Conservation (phyloP, 2,329 filamentous ascomycete genomes). For the Aspergillus floridensis region DNA sequence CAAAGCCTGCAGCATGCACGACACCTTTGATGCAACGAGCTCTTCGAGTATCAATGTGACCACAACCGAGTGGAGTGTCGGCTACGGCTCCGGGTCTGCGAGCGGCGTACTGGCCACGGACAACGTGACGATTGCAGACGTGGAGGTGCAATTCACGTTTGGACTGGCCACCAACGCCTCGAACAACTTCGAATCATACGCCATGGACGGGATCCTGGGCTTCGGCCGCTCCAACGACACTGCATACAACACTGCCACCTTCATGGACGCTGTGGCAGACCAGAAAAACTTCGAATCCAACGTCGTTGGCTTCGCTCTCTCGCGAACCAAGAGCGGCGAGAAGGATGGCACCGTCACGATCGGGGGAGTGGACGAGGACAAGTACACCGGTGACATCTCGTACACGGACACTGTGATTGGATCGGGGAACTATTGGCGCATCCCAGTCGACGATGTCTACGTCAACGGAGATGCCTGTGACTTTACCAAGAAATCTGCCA, state of each 20-base stretch:
- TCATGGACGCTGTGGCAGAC: constrained; percentile 61
- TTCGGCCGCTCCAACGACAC: constrained; percentile 63
- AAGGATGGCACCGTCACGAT: constrained; percentile 77
- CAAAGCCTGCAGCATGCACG: constrained; percentile 66
- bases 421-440: constrained; percentile 65
- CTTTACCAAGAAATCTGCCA: constrained; percentile 58
- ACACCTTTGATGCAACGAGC: constrained; percentile 63
- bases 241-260: constrained; percentile 56
- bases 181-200: constrained; percentile 70
- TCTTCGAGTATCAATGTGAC: constrained; percentile 62
- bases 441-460: constrained; percentile 64
- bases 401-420: constrained; percentile 58
- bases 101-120: constrained; percentile 66
- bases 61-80: constrained; percentile 59
- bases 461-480: constrained; percentile 59
- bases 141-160: constrained; percentile 65
- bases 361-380: constrained; percentile 64
- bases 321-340: constrained; percentile 57
- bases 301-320: constrained; percentile 69
- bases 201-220: constrained; percentile 85
- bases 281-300: constrained; percentile 61
- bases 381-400: constrained; percentile 65
- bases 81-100: constrained; percentile 76
- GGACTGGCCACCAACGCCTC: constrained; percentile 71
- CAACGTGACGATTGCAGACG: constrained; percentile 62